Evolutionary conservation across 805 yeast genomes (phyloP).

Genomic region (Sugiyamaella mastotermitis): DNA sequence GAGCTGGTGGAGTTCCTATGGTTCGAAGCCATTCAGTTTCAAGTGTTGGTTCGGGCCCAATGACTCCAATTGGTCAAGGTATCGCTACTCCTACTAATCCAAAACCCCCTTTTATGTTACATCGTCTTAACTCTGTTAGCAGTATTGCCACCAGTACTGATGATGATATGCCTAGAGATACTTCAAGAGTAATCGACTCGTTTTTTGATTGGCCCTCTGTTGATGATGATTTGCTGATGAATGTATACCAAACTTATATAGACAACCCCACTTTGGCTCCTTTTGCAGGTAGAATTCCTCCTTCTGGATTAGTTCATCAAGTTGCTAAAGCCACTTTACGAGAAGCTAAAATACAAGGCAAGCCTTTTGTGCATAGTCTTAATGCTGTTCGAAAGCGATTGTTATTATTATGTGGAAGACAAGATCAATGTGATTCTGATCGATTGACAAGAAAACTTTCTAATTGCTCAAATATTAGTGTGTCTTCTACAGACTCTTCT

Average conservation of each 20-base stretch:
- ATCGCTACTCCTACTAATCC: constrained; percentile 13
- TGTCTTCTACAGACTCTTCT: too few species aligned
- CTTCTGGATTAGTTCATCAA: constrained; percentile 56
- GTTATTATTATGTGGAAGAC: constrained; percentile 22
- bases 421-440: too few species aligned
- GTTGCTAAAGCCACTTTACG: constrained; percentile 52
- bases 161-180: constrained; percentile 15
- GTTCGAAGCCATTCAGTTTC: constrained; percentile 11
- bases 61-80: constrained; percentile 19
- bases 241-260: constrained; percentile 43
- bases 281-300: constrained; percentile 58
- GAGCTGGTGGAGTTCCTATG: constrained; percentile 13
- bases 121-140: constrained; percentile 26
- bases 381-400: constrained; percentile 29
- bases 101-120: constrained; percentile 12
- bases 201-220: constrained; percentile 24
- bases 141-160: constrained; percentile 24
- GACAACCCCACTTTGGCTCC: constrained; percentile 62
- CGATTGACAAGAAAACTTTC: too few species aligned
- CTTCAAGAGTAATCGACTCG: constrained; percentile 10
- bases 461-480: too few species aligned
- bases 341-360: constrained; percentile 23
- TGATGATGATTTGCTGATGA: constrained; percentile 40
- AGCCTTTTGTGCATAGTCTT: constrained; percentile 28
- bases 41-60: constrained; percentile 11